A percentile compares a stretch with the other conserved stretches of the same genome.
Evolutionary conservation across 1,139 yeast species (phyloP).

Genomic region (Lodderomyces metapsilosis): DNA sequence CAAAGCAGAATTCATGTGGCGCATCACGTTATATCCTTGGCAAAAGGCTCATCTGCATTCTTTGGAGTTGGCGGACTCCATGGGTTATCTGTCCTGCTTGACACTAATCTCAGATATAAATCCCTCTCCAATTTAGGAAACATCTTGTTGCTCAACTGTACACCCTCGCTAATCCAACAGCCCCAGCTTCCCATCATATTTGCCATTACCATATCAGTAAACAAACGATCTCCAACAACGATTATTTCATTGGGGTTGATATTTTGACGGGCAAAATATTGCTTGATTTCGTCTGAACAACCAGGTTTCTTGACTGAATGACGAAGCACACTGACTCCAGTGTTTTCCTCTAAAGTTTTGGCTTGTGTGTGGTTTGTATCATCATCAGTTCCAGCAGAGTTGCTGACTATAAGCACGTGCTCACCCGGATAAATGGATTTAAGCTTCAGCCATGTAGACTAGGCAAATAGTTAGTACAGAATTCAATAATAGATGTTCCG

Average conservation of each 20-base stretch:
- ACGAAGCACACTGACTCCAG: conserved; percentile 76
- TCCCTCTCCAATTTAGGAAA: conserved; percentile 55
- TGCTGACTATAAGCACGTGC: conserved; percentile 77
- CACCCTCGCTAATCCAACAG: conserved; percentile 82
- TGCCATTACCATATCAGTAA: conserved; percentile 93
- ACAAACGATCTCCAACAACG: conserved; percentile 84
- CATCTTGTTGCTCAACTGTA: conserved; percentile 49
- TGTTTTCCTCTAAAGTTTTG: conserved; percentile 52
- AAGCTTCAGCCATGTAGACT: conserved; percentile 58
- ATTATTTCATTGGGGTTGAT: conserved; percentile 67
- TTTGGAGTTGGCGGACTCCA: conserved; percentile 29
- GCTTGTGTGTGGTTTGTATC: conserved; percentile 69
- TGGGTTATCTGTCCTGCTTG: conserved; percentile 20
- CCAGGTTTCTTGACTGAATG: conserved; percentile 91
- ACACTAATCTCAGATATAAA: conserved; percentile 32
- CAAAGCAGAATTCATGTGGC: too few relatives aligned
- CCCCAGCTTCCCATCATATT: conserved; percentile 89
- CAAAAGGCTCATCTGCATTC: conserved; percentile 2
- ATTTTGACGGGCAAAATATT: conserved; percentile 50
- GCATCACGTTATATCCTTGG: neutral
- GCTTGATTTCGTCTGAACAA: conserved; percentile 68
- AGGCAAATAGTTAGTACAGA: conserved; percentile 4
- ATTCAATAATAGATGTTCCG: too few relatives aligned
- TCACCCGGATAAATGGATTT: conserved; percentile 59
- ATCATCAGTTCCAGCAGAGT: conserved; percentile 90